Base-by-base conservation (phyloP, 1,284 basidiomycete genomes). In the Malassezia equina region DNA sequence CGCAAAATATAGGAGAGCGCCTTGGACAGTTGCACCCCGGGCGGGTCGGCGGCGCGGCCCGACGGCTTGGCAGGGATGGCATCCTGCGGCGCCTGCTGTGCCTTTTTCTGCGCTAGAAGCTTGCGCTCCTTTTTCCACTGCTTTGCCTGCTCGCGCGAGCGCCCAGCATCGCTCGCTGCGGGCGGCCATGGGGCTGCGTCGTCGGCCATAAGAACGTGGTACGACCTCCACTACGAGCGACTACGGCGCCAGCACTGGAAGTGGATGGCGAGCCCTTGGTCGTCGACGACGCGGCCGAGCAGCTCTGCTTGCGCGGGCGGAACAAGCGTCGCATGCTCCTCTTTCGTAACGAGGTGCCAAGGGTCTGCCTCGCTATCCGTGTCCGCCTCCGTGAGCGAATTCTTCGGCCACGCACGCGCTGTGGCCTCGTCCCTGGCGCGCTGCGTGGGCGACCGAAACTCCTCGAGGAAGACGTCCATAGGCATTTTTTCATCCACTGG, bases 1-100 rank as follows among this genome's bases (percentile, higher is more conserved):
- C 88, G 81, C 4, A 93, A 79, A 24, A 93, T 80, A 79, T 86
- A 91, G 0, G 87, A 83, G 0, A 93, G 76, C 0, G 86, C 84
- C 71, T 90, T 89, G 17, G 85, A 87, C 19, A 85, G 76, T 21
- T 75, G 65, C n/a, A 52, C 51, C 9, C 40, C 36, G 5, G 58
- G 49, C n/a, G 51, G n/a, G 1, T 47, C 47, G 11, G 19, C 40
- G 27, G 11, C 56, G 47, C n/a, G 59, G 51, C 36, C 27, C n/a
- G 34, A 43, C 0, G 31, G 28, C 31, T 47, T 43, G 36, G 13
- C 34, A 34, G 29, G 44, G 12, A 46, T 32, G 15, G 41, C 51
- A 1, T 60, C 57, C n/a, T 61, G 51, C 27, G 57, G 47, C 31
- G 60, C 51, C 47, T 55, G 52, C 36, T 46, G 47, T 12, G 52